Evolutionary conservation across 768 basidiomycete genomes (phyloP), one percentile per base, ranked within the genome.

Genomic region (Mrakia gelida): DNA sequence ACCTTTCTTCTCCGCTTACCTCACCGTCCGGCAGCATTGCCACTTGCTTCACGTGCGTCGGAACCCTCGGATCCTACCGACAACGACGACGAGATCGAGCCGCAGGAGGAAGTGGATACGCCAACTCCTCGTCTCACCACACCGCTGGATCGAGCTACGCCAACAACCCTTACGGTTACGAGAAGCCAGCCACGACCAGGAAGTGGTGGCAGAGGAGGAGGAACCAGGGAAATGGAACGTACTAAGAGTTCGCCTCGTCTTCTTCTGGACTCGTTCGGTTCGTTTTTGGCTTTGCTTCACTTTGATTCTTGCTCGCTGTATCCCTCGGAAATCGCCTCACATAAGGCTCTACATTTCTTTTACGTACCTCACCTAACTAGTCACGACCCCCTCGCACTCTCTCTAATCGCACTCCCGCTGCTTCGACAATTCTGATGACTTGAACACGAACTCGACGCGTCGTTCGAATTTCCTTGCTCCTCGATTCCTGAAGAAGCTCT

Each of bases 161-260:
- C 23, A 59, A 26, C 59, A 59, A 59, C 59, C n/a, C 59, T 59
- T 59, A 59, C 59, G 59, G 63, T 93, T 94, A 1, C 92, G 94
- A 5, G 91, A 92, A 81, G 85, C 85, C 97, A 30, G 89, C 90
- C 1, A 89, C 92, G 8, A 89, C 98, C 54, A 91, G 91, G 86
- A 92, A 89, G 49, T 45, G 49, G 71, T 72, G 7, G 4, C 43
- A 28, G 28, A 43, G 43, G 71, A 43, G 43, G 71, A 23, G 38
- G 26, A 34, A 43, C n/a, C 13, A 26, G 49, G 45, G 52, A 23
- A 34, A 28, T n/a, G 45, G 45, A 16, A 72, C 71, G 28, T 72
- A 72, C 52, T 72, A 30, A 23, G 38, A 30, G n/a, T 13, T 52
- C 11, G 45, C 9, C 45, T 52, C 49, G 18, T 32, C 34, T 81